These are phyloP conservation scores for Aaosphaeria arxii DNA, from an alignment of 2,329 filamentous ascomycete genomes.

Conservation along the genomic window DNA sequence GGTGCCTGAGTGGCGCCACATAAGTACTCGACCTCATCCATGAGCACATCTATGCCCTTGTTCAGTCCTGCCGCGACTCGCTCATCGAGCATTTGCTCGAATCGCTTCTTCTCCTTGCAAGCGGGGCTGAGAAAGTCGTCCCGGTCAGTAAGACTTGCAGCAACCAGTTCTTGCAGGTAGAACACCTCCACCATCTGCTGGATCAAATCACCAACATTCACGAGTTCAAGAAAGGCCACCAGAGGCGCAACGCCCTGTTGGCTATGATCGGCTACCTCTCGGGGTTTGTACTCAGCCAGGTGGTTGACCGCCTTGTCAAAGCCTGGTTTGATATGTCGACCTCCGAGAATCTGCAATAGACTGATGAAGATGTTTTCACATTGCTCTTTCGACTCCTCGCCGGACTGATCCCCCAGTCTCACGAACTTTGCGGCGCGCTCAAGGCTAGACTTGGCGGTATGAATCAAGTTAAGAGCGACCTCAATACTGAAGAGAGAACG, in stretches of 20 bases:
- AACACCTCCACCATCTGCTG: constrained; percentile 99
- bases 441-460: constrained; percentile 81
- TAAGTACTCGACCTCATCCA: constrained; percentile 97
- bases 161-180: constrained; percentile 89
- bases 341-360: constrained; percentile 79
- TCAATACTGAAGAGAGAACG: constrained; percentile 95
- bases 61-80: constrained; percentile 92
- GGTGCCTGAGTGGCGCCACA: constrained; percentile 83
- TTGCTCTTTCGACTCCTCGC: constrained; percentile 80
- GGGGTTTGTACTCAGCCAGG: constrained; percentile 85
- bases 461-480: constrained; percentile 84
- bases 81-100: constrained; percentile 98
- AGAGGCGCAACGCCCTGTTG: constrained; percentile 79
- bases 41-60: constrained; percentile 96
- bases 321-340: constrained; percentile 83
- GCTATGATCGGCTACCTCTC: constrained; percentile 71
- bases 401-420: constrained; percentile 72
- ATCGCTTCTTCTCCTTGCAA: constrained; percentile 93
- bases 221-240: constrained; percentile 92
- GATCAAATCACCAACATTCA: constrained; percentile 96
- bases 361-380: constrained; percentile 86
- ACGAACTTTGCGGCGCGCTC: constrained; percentile 84
- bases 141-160: constrained; percentile 77
- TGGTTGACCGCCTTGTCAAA: constrained; percentile 93
- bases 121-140: constrained; percentile 94